Evolutionary conservation across 352 stramenopile genomes (phyloP).

Genomic region (Globisporangium yorkense): DNA sequence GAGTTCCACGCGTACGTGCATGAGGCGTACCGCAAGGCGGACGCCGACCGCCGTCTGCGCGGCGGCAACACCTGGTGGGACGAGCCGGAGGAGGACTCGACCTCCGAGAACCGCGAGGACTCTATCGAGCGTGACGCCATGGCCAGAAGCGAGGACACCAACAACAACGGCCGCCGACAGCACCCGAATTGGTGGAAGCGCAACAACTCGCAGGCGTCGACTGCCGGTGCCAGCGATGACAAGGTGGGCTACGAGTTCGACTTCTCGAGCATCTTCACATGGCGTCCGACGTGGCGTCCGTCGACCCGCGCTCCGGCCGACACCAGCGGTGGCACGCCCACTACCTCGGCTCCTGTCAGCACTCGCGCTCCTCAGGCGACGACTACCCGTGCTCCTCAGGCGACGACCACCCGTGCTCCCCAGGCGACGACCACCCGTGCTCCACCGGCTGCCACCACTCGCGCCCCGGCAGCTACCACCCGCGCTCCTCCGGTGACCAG

Average conservation of each 20-base stretch:
- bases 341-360: too few relatives aligned
- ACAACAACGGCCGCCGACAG: not conserved
- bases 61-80: not conserved
- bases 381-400: too few relatives aligned
- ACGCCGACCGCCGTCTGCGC: not conserved
- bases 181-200: not conserved
- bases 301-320: not conserved
- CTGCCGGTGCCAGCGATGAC: not conserved
- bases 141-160: not conserved
- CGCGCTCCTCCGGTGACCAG: not conserved
- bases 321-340: too few relatives aligned
- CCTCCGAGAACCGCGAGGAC: not conserved
- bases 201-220: not conserved
- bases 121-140: not conserved
- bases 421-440: not conserved
- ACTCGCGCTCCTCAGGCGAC: too few relatives aligned
- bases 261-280: conserved; percentile 4
- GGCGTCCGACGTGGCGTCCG: not conserved
- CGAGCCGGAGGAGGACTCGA: not conserved
- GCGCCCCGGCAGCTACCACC: not conserved
- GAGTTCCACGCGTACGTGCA: conserved; percentile 40
- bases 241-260: conserved; percentile 3
- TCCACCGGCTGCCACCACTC: not conserved
- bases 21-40: conserved; percentile 16
- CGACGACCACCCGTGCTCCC: not conserved